Conservation (phyloP, 352 stramenopile species). For the Globisporangium ultimum region DNA sequence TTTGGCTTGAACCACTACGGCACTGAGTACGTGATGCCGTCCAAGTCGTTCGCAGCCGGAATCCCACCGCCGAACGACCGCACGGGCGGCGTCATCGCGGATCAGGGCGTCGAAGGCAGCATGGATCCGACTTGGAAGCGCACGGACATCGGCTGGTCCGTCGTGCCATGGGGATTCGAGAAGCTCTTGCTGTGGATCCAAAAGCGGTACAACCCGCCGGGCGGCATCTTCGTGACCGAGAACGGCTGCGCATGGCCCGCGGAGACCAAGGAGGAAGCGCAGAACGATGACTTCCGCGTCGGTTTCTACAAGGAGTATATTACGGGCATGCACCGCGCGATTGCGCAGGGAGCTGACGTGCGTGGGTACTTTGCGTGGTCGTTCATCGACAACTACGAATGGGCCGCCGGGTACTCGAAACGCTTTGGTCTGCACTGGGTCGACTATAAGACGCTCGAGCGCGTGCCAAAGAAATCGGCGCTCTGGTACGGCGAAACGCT, state of each 20-base stretch:
- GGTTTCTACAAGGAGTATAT: conserved; percentile 87
- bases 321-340: conserved; percentile 49
- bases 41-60: conserved; percentile 29
- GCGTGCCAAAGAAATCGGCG: conserved; percentile 55
- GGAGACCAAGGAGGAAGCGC: conserved; percentile 62
- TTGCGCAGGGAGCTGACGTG: conserved; percentile 49
- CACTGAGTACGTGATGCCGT: conserved; percentile 40
- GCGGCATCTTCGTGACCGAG: conserved; percentile 89
- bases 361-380: conserved; percentile 90
- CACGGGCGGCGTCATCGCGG: conserved; percentile 27
- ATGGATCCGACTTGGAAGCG: conserved; percentile 57
- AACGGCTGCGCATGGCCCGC: conserved; percentile 82
- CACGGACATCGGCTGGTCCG: conserved; percentile 80
- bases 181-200: conserved; percentile 91
- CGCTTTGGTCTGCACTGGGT: conserved; percentile 59
- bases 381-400: conserved; percentile 93
- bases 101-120: conserved; percentile 39
- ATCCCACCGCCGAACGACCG: conserved; percentile 11
- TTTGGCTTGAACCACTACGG: conserved; percentile 95
- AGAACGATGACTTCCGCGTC: conserved; percentile 75
- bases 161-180: conserved; percentile 76
- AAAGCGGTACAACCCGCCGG: conserved; percentile 68
- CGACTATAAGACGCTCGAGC: conserved; percentile 55
- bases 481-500: conserved; percentile 52
- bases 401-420: conserved; percentile 61